These are phyloP conservation scores for Papiliotrema nemorosa DNA, from an alignment of 1,284 basidiomycete species.

Conservation along the genomic window DNA sequence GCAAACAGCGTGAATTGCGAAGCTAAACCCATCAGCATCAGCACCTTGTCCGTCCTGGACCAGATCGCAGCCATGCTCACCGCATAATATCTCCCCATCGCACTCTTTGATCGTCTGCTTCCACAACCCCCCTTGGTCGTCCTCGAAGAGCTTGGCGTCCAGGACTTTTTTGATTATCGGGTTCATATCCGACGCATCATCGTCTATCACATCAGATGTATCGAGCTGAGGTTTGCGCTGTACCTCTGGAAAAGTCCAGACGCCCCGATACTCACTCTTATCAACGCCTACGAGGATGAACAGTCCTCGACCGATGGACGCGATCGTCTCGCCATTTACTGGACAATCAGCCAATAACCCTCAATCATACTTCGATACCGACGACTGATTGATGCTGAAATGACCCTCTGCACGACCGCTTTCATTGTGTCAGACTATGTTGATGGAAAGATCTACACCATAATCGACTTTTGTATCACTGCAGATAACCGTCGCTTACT, in stretches of 20 bases:
- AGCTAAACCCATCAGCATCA: constrained; percentile 44
- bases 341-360: constrained; percentile 9
- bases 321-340: constrained; percentile 56
- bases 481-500: too few species aligned
- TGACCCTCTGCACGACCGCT: constrained; percentile 47
- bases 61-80: constrained; percentile 18
- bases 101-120: constrained; percentile 77
- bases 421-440: constrained; percentile 46
- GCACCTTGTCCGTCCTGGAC: background rate
- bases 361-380: background rate
- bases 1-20: constrained; percentile 88
- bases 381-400: constrained; percentile 9
- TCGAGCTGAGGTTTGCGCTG: background rate
- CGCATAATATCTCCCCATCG: constrained; percentile 78
- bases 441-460: too few species aligned
- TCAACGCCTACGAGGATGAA: constrained; percentile 86
- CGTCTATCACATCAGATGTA: constrained; percentile 56
- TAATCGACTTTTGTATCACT: too few species aligned
- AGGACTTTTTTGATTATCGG: constrained; percentile 75
- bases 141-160: constrained; percentile 67
- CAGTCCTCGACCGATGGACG: constrained; percentile 73
- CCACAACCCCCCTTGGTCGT: constrained; percentile 56
- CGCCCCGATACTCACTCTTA: constrained; percentile 63
- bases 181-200: constrained; percentile 67
- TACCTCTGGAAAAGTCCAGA: background rate